Evolutionary conservation across 75 land plant genomes (phyloP), one percentile per base, ranked within the genome.

Genomic region (Picea glauca): DNA sequence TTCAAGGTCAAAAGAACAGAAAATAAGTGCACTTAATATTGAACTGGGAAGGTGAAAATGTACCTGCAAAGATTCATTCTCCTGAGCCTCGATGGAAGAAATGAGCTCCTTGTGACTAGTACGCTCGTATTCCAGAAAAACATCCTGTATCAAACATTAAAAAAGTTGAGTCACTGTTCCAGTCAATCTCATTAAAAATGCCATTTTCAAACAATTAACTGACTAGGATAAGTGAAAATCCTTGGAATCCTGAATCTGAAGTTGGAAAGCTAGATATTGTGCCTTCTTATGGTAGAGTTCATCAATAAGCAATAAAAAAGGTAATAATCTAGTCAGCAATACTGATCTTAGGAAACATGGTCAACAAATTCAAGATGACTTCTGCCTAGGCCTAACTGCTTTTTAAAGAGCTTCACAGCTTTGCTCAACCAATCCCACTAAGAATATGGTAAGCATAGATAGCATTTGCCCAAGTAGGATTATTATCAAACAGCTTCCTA

Each of bases 51-150:
- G 5, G 20, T 35, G 18, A 73, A 12, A n/a, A 26, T 54, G 58
- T 76, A 83, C 91, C 85, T 94, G 97, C 40, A 94, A 81, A 38
- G 86, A 78, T n/a, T 84, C 73, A 79, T 85, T 87, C 14, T 91
- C 86, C 62, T 85, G 90, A 35, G 84, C 83, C 78, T 92, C 97
- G 57, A 94, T 94, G 60, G 81, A 76, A 50, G 80, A 62, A 43
- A 85, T 80, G 0, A 94, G 82, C 74, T 82, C 82, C 62, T 87
- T 81, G 40, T 90, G 85, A 76, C 89, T 89, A 17, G 77, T 83
- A 32, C 80, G 74, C 80, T 92, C 97, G 58, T 88, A 94, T 50
- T 92, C 96, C 20, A 50, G 78, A 78, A 92, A 94, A 7, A 81
- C 86, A 54, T 79, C 80, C 90, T 91, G 80, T 26, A 82, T 85